Evolutionary conservation across 2,329 filamentous ascomycete species (phyloP), one percentile per base, ranked within the genome.

Genomic region (Aspergillus pseudoviridinutans): DNA sequence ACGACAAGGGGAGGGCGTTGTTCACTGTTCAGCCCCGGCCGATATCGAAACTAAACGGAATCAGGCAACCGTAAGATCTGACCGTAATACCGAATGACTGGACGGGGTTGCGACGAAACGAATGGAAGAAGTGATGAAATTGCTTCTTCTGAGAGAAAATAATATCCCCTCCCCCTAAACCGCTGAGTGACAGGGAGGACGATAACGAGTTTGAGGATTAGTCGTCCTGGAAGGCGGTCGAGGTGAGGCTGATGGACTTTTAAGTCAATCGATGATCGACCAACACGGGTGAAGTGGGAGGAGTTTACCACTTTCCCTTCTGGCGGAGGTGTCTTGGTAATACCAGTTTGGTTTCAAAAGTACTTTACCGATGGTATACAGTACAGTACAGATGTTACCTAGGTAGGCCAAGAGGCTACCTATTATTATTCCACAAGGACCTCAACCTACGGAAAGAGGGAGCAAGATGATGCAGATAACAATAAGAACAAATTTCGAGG

Each of bases 181-280:
- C 50, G 59, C 54, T 54, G 47, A 51, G 50, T 38, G 52, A 57
- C 35, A 49, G 46, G 55, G 24, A 38, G 42, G 41, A 51, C 49
- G 53, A 55, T 42, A 4, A 47, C 42, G 42, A 46, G 3, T 24
- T 22, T 46, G n/a, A 24, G 20, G n/a, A 22, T 44, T 22, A n/a
- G 58, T 51, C 46, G 54, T 63, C 63, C 58, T 60, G 63, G 61
- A 68, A 68, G 67, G 67, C 65, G 68, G 67, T 70, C 64, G 66
- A 63, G 61, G 59, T 60, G 63, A 63, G 66, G 66, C 62, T 66
- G 65, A 68, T 51, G 55, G 54, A 47, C 50, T 51, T 46, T 8
- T 50, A 56, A 46, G 53, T 60, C 35, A 49, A 54, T 49, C n/a
- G 50, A 17, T n/a, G 32, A 49, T 60, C 49, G 54, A 54, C 61